Base-by-base conservation (phyloP, 805 yeast genomes). In the Ascoidea rubescens region DNA sequence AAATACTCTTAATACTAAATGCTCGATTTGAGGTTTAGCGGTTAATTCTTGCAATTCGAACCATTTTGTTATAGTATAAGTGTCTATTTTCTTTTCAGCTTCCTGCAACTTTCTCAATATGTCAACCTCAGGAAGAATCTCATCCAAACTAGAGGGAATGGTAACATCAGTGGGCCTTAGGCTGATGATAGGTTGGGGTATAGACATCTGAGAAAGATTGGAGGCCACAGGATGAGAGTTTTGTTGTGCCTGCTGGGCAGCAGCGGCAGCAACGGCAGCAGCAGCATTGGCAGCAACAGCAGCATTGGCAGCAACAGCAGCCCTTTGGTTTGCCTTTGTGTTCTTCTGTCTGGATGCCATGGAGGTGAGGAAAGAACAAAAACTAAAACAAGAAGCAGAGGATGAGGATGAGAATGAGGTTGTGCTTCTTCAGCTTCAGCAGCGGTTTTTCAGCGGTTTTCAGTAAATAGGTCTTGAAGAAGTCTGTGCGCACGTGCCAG, bases 31-130 rank as follows among this genome's bases (percentile, higher is more conserved):
- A 43, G 68, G 59, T 58, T 69, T 74, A 52, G 73, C 73, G 55
- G 73, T 68, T 64, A 71, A 73, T 54, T 90, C 95, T 64, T 87
- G 95, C 53, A 89, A 72, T 60, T 91, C 98, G 52, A 87, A 75
- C 56, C 87, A 77, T 64, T 91, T 91, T 54, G 95, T 79, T 48
- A 90, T 80, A 45, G 87, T 79, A 57, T 86, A 74, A 53, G 91
- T 77, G 65, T 93, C 98, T 48, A 91, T 67, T 56, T 80, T 75
- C 55, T 80, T 77, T 65, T 93, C 99, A n/a, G 90, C 87, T 6
- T 84, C 88, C 57, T 77, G 75, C 48, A 91, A 71, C 51, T 80
- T 74, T 60, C 84, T 78, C 66, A 86, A 87, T 53, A 80, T 70
- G 17, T 75, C 79, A n/a, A 87, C 80, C 60, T 87, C 87, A 5